phyloP scores from a whole-genome alignment of 768 basidiomycete species.

The Termitomyces sp. region DNA sequence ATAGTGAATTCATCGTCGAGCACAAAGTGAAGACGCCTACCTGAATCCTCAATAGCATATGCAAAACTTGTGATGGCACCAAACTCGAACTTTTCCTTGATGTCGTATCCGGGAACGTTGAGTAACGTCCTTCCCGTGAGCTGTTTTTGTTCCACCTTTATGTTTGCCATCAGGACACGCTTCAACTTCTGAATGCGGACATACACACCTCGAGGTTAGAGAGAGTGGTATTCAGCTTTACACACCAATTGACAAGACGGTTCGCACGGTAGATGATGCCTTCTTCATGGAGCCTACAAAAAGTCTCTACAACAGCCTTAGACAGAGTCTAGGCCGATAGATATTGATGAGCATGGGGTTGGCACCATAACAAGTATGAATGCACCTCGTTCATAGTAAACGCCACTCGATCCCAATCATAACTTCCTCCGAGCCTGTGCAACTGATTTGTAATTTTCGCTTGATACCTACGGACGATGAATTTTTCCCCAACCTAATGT shows the following conservation, averaged over 20 bases:
- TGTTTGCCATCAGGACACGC: neutral
- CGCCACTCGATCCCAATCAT: slow-evolving; percentile 90
- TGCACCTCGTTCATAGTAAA: slow-evolving; percentile 92
- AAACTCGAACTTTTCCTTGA: slow-evolving; percentile 95
- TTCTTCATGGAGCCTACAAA: slow-evolving; percentile 87
- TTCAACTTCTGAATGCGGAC: neutral
- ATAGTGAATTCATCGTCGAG: neutral
- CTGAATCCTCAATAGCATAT: slow-evolving; percentile 83
- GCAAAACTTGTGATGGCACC: slow-evolving; percentile 96
- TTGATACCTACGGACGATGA: slow-evolving; percentile 63
- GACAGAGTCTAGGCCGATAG: slow-evolving; percentile 40
- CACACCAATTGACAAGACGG: slow-evolving; percentile 97
- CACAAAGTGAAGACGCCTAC: slow-evolving; percentile 30
- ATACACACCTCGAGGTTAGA: slow-evolving; percentile 87
- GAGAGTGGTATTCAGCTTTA: slow-evolving; percentile 89
- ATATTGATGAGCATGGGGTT: slow-evolving; percentile 24
- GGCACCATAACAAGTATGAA: neutral
- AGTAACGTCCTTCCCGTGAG: slow-evolving; percentile 81
- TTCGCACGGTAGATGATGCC: slow-evolving; percentile 94
- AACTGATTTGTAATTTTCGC: slow-evolving; percentile 88
- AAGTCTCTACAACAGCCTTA: slow-evolving; percentile 87
- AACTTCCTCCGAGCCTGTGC: slow-evolving; percentile 83
- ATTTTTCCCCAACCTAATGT: neutral
- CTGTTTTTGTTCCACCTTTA: slow-evolving; percentile 87
- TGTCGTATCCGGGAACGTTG: slow-evolving; percentile 89